A percentile compares a stretch with the other conserved stretches of the same genome.
Conservation (phyloP, 345 rosid genomes). For the Eutrema heterophyllum region DNA sequence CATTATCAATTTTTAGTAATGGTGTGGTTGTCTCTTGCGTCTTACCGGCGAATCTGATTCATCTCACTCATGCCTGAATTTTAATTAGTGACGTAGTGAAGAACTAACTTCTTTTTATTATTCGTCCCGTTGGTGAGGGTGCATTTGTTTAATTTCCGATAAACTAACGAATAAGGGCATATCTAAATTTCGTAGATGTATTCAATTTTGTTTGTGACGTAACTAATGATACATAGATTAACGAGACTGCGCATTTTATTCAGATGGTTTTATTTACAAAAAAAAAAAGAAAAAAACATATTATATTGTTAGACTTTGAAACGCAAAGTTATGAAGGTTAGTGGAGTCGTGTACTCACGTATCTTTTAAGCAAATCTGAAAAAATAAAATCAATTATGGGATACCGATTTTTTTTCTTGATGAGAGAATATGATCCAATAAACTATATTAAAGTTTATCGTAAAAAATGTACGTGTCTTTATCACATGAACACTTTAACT, state of each 20-base stretch:
- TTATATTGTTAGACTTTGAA: constrained; percentile 6
- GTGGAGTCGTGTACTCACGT: constrained; percentile 33
- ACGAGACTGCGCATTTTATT: not conserved
- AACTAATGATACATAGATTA: not conserved
- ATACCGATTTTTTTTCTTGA: not conserved
- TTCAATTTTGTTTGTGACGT: not conserved
- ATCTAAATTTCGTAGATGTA: not conserved
- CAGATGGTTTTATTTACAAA: not conserved
- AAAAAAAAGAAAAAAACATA: not conserved
- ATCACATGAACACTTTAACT: constrained; percentile 3
- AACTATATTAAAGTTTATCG: not conserved
- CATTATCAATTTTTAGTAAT: not conserved
- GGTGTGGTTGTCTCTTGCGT: constrained; percentile 11
- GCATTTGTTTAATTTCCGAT: not conserved
- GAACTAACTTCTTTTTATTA: not conserved
- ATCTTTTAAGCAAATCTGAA: not conserved
- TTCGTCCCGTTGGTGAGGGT: not conserved
- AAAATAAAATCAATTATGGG: not conserved
- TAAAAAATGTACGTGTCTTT: constrained; percentile 1
- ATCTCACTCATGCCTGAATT: not conserved
- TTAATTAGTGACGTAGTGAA: not conserved
- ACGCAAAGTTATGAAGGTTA: constrained; percentile 6
- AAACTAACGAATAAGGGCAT: not conserved
- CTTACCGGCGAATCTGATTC: not conserved
- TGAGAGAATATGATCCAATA: not conserved